Evolutionary conservation across 768 basidiomycete genomes (phyloP), one percentile per base, ranked within the genome.

Genomic region (Leccinum sublutescens): DNA sequence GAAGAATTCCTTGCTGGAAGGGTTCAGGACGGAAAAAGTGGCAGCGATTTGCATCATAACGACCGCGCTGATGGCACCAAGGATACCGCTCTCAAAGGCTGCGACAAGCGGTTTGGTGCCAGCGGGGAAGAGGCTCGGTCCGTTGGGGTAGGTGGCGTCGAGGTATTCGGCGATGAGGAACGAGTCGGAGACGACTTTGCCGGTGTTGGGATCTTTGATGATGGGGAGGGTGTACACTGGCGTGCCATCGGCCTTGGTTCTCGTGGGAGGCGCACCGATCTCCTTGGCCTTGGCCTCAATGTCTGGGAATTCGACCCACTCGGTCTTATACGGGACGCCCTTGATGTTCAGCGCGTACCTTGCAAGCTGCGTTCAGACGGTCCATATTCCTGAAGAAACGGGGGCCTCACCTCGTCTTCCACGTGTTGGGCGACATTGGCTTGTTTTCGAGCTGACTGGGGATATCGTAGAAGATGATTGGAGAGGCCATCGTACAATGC

Each of bases 401-500:
- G 8, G n/a, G 10, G 25, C 8, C 71, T 52, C 48, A 78, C 81
- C 82, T 64, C 12, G 70, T 67, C 65, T 79, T 81, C 77, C 77
- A 80, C 23, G 78, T 77, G 58, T 80, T 82, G 6, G 79, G 77
- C 5, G 79, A 78, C 75, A 29, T 29, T 29, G 29, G 29, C 29
- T 29, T 69, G 48, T 8, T 55, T 1, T 64, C 57, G 7, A 71
- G 53, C 43, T 63, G 71, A 36, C 73, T 72, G n/a, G 78, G 76
- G 45, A 83, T 76, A 57, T 82, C 82, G 68, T 81, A 83, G 47
- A 81, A 67, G 58, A 79, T 76, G 57, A 70, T 71, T 5, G 78
- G 31, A 33, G 31, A 50, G 14, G 59, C 15, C 73, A 76, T 76
- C 40, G 62, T 50, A 56, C 34, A 49, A 5, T 27, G 23, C 43